A percentile compares a stretch with the other conserved stretches of the same genome.
Evolutionary conservation across 352 stramenopile genomes (phyloP).

Genomic region (Pythium sukuiense): DNA sequence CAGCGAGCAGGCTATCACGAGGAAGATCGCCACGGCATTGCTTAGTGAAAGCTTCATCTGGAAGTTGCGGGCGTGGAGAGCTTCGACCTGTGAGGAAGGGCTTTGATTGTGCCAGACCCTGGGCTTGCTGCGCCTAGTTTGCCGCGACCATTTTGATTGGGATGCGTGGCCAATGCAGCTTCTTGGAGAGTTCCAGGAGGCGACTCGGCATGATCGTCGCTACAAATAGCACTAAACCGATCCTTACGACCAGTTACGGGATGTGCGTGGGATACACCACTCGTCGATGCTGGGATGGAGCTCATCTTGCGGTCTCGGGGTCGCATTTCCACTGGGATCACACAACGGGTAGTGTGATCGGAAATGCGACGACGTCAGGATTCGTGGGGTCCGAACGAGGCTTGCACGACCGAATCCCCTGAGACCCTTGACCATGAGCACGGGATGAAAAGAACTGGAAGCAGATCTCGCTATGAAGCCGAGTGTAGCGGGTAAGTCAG

Average conservation of each 20-base stretch:
- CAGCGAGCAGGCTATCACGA: not conserved
- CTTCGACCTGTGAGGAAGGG: not conserved
- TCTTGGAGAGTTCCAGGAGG: conserved; percentile 2
- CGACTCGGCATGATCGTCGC: not conserved
- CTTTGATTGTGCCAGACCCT: not conserved
- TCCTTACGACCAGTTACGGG: not conserved
- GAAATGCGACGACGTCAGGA: not conserved
- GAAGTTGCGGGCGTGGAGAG: not conserved
- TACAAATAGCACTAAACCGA: not conserved
- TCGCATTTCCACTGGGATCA: too few relatives aligned
- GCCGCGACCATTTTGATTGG: not conserved
- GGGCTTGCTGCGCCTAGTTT: not conserved
- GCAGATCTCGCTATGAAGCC: not conserved
- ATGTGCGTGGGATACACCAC: not conserved
- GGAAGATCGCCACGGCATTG: not conserved
- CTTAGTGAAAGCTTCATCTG: not conserved
- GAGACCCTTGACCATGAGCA: not conserved
- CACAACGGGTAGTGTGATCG: not conserved
- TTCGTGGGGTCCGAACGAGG: not conserved
- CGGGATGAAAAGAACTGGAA: not conserved
- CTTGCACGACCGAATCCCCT: too few relatives aligned
- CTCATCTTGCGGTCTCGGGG: not conserved
- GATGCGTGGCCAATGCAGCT: conserved; percentile 7
- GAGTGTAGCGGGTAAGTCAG: not conserved
- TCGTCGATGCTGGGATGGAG: not conserved